Evolutionary conservation across 2,329 filamentous ascomycete species (phyloP).

Genomic region (Pezicula rhizophila): DNA sequence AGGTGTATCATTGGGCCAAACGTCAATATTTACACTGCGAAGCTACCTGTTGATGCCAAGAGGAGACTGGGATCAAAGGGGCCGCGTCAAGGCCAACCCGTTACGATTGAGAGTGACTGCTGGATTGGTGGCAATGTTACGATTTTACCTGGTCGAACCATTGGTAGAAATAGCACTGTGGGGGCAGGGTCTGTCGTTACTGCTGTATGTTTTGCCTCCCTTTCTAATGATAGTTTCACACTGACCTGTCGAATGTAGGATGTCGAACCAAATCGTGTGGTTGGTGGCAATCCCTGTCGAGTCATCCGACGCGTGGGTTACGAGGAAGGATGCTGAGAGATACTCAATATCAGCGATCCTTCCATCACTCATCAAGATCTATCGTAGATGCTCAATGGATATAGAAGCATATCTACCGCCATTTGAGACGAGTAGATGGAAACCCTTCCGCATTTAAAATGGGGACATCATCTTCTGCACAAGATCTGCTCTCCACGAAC

Average conservation of each 20-base stretch:
- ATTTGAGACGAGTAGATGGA: too few relatives aligned
- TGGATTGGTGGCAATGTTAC: constrained; percentile 58
- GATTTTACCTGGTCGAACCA: constrained; percentile 50
- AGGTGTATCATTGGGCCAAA: constrained; percentile 74
- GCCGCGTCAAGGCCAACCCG: constrained; percentile 61
- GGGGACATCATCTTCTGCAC: too few relatives aligned
- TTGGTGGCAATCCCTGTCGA: constrained; percentile 27
- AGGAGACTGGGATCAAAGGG: constrained; percentile 69
- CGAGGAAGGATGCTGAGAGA: neutral
- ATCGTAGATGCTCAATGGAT: too few relatives aligned
- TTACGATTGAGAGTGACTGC: constrained; percentile 71
- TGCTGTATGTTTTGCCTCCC: constrained; percentile 33
- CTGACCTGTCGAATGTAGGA: constrained; percentile 18
- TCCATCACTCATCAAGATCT: neutral
- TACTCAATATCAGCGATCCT: neutral
- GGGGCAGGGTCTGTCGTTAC: constrained; percentile 49
- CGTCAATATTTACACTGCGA: constrained; percentile 78
- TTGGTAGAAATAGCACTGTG: constrained; percentile 47
- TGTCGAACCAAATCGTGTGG: constrained; percentile 28
- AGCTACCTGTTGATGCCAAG: constrained; percentile 66
- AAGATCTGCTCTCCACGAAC: too few relatives aligned
- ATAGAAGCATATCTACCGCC: too few relatives aligned
- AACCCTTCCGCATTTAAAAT: too few relatives aligned
- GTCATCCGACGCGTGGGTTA: constrained; percentile 22
- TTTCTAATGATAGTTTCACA: neutral